These are phyloP conservation scores for Podochytrium sp. DNA, from an alignment of 192 early-diverging fungal genomes.

Conservation along the genomic window DNA sequence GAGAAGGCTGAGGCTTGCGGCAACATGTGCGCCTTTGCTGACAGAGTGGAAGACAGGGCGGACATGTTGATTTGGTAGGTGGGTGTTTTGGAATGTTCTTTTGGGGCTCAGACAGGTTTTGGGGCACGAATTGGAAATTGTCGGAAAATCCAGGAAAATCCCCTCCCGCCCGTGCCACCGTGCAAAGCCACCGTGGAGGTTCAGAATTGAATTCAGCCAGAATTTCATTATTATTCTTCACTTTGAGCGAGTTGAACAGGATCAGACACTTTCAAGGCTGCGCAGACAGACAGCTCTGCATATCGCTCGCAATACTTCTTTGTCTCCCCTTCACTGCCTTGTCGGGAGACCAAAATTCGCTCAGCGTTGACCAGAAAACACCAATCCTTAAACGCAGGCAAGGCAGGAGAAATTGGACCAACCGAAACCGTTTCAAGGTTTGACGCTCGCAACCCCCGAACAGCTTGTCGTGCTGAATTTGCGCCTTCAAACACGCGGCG, in stretches of 20 bases:
- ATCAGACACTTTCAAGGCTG: too few relatives aligned
- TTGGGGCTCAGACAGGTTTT: neutral
- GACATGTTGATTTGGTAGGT: neutral
- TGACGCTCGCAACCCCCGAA: neutral
- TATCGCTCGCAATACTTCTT: too few relatives aligned
- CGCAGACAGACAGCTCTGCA: too few relatives aligned
- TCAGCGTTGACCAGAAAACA: neutral
- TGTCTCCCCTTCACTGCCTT: too few relatives aligned
- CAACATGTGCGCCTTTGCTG: too few relatives aligned
- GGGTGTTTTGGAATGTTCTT: neutral
- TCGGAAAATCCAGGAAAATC: neutral
- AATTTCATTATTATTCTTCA: neutral
- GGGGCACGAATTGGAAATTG: neutral
- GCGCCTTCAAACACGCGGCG: neutral
- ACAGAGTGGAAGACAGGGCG: too few relatives aligned
- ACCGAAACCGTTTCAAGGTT: neutral
- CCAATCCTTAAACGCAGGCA: neutral
- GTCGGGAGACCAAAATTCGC: neutral
- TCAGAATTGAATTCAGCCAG: neutral
- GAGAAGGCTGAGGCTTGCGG: too few relatives aligned
- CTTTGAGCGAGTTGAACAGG: too few relatives aligned
- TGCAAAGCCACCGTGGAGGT: too few relatives aligned
- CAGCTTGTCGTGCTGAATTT: neutral
- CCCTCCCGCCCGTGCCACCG: too few relatives aligned
- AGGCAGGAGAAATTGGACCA: neutral